Percentiles rank a stretch among this genome's conserved stretches.
phyloP scores from a whole-genome alignment of 306 rosid genomes.

The Citrullus amarus region DNA sequence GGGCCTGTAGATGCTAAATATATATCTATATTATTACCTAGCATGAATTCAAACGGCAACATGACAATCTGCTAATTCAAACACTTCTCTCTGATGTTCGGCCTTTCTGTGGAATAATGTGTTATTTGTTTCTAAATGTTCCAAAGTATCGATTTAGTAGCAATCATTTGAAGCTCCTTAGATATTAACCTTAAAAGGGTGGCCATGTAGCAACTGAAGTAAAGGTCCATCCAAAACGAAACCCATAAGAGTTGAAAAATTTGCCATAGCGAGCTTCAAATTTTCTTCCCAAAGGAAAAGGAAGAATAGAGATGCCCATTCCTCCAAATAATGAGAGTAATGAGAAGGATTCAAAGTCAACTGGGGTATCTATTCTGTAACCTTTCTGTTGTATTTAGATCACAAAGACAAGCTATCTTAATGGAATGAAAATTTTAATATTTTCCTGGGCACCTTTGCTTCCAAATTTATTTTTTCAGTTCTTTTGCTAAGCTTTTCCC shows the following conservation, averaged over 20 bases:
- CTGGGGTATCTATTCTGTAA: not conserved
- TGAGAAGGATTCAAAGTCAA: not conserved
- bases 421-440: not conserved
- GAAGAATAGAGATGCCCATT: not conserved
- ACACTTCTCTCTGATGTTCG: not conserved
- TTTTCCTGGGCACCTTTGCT: not conserved
- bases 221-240: not conserved
- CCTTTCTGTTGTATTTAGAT: not conserved
- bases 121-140: not conserved
- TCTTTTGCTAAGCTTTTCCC: not conserved
- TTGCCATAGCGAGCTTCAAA: not conserved
- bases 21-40: not conserved
- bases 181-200: not conserved
- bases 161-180: not conserved
- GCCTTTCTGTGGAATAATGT: not conserved
- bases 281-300: not conserved
- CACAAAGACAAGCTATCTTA: not conserved
- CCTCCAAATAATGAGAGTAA: not conserved
- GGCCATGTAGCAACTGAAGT: not conserved
- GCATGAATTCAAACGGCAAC: not conserved
- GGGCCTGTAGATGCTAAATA: not conserved
- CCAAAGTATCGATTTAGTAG: not conserved
- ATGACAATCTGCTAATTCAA: not conserved
- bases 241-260: not conserved
- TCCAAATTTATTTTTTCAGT: not conserved